Conservation (phyloP, 169 alveolate species). For the Plasmodium adleri region DNA sequence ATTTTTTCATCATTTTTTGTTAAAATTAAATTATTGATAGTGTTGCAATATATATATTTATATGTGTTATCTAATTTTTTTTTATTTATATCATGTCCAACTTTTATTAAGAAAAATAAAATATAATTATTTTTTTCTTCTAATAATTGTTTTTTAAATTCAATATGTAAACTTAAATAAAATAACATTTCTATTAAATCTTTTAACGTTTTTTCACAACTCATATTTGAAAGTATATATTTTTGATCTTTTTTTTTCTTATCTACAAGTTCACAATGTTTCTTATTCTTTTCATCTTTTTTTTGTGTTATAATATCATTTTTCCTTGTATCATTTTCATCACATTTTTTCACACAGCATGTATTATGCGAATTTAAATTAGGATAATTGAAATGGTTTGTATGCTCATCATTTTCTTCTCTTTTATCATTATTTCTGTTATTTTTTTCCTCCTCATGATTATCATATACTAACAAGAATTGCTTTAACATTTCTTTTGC, state of each 20-base stretch:
- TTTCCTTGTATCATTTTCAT: not conserved
- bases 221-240: not conserved
- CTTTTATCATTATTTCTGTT: slow-evolving; percentile 1
- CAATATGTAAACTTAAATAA: slow-evolving; percentile 67
- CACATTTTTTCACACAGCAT: not conserved
- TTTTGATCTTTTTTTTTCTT: not conserved
- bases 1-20: slow-evolving; percentile 62
- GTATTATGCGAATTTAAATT: no score
- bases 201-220: slow-evolving; percentile 19
- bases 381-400: no score
- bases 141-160: slow-evolving; percentile 59
- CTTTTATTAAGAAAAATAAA: slow-evolving; percentile 36
- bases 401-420: not conserved
- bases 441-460: not conserved
- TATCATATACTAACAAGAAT: slow-evolving; percentile 22
- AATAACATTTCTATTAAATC: slow-evolving; percentile 65
- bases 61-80: slow-evolving; percentile 67
- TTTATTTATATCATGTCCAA: slow-evolving; percentile 62
- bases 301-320: not conserved
- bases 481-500: slow-evolving; percentile 57
- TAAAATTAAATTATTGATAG: slow-evolving; percentile 54
- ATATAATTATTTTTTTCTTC: slow-evolving; percentile 55
- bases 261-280: slow-evolving; percentile 13
- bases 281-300: not conserved
- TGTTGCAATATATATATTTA: slow-evolving; percentile 62